Evolutionary conservation across 2,329 filamentous ascomycete species (phyloP).

Genomic region (Davidsoniella virescens): DNA sequence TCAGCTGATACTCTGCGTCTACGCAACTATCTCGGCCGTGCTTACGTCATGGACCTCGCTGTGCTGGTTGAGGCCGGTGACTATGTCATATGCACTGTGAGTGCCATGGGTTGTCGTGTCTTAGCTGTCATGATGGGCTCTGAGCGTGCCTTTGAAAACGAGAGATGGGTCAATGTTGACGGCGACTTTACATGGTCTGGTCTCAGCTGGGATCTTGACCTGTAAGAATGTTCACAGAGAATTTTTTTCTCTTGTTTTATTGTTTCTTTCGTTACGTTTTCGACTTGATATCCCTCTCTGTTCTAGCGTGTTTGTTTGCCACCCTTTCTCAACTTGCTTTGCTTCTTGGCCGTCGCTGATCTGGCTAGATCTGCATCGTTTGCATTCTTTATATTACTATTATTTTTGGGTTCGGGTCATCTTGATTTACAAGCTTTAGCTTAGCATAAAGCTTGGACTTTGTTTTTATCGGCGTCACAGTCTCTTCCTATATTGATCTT

Average conservation of each 20-base stretch:
- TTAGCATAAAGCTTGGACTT: not conserved
- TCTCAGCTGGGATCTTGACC: slow-evolving; percentile 20
- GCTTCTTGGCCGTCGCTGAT: not conserved
- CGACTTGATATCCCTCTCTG: not conserved
- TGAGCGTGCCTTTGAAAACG: slow-evolving; percentile 46
- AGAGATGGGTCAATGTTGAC: slow-evolving; percentile 66
- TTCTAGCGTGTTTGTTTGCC: not conserved
- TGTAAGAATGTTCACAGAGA: slow-evolving; percentile 3
- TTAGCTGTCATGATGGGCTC: slow-evolving; percentile 79
- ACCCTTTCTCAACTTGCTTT: not conserved
- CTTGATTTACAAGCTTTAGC: not conserved
- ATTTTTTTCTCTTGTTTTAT: slow-evolving; percentile 1
- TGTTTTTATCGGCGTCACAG: not conserved
- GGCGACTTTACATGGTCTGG: slow-evolving; percentile 47
- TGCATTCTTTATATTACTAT: not conserved
- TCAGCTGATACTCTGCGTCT: slow-evolving; percentile 44
- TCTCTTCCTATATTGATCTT: not conserved
- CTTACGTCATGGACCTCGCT: slow-evolving; percentile 66
- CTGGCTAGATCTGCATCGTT: not conserved
- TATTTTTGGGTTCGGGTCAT: not conserved
- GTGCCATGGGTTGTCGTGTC: slow-evolving; percentile 54
- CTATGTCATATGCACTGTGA: slow-evolving; percentile 60
- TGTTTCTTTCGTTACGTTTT: slow-evolving; percentile 2
- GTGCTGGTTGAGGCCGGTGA: slow-evolving; percentile 55
- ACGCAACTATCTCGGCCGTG: slow-evolving; percentile 59